Percentiles rank a stretch among this genome's conserved stretches.
Conservation (phyloP, 2,329 filamentous ascomycete species). For the Gnomoniopsis sp. region DNA sequence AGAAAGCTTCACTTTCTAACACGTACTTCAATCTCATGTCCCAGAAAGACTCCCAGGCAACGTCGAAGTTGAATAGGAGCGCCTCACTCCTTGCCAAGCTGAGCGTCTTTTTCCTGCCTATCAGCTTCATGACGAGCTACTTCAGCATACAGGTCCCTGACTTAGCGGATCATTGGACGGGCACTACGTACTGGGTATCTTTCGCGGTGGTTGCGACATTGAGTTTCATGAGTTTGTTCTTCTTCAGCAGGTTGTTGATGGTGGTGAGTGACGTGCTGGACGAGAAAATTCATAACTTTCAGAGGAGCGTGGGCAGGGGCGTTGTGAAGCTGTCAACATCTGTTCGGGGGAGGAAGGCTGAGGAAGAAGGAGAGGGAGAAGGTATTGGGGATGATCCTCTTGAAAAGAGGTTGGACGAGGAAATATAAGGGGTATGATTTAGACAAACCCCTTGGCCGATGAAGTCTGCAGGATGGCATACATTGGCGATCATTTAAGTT, state of each 20-base stretch:
- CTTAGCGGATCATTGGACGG: conserved; percentile 54
- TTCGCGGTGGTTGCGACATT: conserved; percentile 62
- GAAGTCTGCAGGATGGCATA: background rate
- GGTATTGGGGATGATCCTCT: background rate
- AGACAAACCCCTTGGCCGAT: background rate
- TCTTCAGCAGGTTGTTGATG: conserved; percentile 45
- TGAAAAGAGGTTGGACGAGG: background rate
- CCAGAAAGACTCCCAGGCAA: conserved; percentile 69
- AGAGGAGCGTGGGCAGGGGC: conserved; percentile 6
- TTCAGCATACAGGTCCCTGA: conserved; percentile 65
- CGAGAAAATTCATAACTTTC: conserved; percentile 20
- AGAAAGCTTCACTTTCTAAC: conserved; percentile 67
- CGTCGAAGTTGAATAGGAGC: conserved; percentile 68
- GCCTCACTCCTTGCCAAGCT: conserved; percentile 72
- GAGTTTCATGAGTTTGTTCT: conserved; percentile 56
- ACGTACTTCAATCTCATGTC: conserved; percentile 77
- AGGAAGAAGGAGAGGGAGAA: background rate
- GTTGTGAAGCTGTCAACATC: background rate
- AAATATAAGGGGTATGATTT: background rate
- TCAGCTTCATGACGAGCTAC: conserved; percentile 71
- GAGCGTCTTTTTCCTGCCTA: conserved; percentile 71
- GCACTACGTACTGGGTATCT: conserved; percentile 62
- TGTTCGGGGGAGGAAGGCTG: background rate
- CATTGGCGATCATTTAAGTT: too few relatives aligned
- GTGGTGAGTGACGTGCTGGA: conserved; percentile 43